phyloP scores from a whole-genome alignment of 495 filamentous ascomycete species.

The Hypoxylon fuscum region DNA sequence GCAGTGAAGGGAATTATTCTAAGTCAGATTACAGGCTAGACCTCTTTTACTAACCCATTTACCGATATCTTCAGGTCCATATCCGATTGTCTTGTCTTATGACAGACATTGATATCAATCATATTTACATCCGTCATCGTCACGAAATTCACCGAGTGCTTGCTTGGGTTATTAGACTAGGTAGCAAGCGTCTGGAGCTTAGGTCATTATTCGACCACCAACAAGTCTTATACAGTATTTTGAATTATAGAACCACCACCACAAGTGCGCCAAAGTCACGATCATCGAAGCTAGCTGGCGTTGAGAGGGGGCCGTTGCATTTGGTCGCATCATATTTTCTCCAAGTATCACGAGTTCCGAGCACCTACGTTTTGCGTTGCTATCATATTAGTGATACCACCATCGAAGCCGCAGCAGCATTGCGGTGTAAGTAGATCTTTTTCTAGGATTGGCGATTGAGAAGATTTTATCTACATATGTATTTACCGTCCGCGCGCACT shows the following conservation, averaged over 20 bases:
- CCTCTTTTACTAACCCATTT: constrained; percentile 29
- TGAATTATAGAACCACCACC: neutral
- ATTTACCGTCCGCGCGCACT: neutral
- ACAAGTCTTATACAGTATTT: neutral
- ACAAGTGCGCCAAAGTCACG: neutral
- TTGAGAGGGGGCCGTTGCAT: neutral
- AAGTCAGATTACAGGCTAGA: constrained; percentile 14
- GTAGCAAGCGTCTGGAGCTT: neutral
- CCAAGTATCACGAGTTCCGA: constrained; percentile 10
- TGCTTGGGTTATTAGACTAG: neutral
- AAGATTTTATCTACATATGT: constrained; percentile 13
- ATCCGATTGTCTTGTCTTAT: constrained; percentile 41
- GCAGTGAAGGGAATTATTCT: too few relatives aligned
- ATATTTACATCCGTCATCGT: neutral
- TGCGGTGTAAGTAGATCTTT: constrained; percentile 23
- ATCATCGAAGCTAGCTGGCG: neutral
- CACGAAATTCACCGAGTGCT: neutral
- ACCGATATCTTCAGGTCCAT: constrained; percentile 33
- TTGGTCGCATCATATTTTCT: neutral
- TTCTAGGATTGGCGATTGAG: neutral
- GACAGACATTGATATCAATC: constrained; percentile 9
- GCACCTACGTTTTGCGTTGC: constrained; percentile 8
- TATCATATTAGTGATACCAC: constrained; percentile 43
- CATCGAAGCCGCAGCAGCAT: constrained; percentile 29
- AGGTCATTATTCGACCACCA: neutral